Evolutionary conservation across 768 basidiomycete genomes (phyloP).

Genomic region (Artomyces pyxidatus): DNA sequence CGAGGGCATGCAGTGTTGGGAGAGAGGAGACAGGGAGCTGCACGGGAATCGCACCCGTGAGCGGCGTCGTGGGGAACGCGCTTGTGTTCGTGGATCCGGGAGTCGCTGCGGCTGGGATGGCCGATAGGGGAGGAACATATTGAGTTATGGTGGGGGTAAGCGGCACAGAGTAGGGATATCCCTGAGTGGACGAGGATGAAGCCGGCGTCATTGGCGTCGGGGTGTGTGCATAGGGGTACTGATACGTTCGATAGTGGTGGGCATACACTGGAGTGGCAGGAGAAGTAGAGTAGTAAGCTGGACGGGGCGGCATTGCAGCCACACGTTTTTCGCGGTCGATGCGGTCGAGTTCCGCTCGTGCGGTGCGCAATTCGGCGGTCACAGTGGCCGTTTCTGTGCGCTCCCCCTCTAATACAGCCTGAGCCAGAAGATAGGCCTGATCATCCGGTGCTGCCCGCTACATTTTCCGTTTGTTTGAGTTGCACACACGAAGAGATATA

Average conservation of each 20-base stretch:
- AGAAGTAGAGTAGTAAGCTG: slow-evolving; percentile 9
- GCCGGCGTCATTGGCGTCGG: slow-evolving; percentile 1
- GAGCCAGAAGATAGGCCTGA: slow-evolving; percentile 57
- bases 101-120: slow-evolving; percentile 15
- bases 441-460: slow-evolving; percentile 55
- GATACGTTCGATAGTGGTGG: slow-evolving; percentile 56
- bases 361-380: slow-evolving; percentile 51
- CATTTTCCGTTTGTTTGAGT: background rate
- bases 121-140: slow-evolving; percentile 22
- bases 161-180: slow-evolving; percentile 15
- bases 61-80: slow-evolving; percentile 23
- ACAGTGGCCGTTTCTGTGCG: slow-evolving; percentile 51
- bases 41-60: slow-evolving; percentile 41
- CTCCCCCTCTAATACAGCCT: slow-evolving; percentile 58
- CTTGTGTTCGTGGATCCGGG: slow-evolving; percentile 15
- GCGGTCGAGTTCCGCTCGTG: slow-evolving; percentile 57
- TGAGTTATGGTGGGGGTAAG: slow-evolving; percentile 24
- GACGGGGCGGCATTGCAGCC: slow-evolving; percentile 25
- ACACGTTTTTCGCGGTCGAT: slow-evolving; percentile 63
- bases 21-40: slow-evolving; percentile 58
- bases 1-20: slow-evolving; percentile 56
- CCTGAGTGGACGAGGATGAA: slow-evolving; percentile 1
- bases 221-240: slow-evolving; percentile 54
- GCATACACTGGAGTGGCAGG: slow-evolving; percentile 18
- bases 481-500: background rate